phyloP scores from a whole-genome alignment of 108 stramenopile genomes.

The Mayamaea pseudoterrestris region DNA sequence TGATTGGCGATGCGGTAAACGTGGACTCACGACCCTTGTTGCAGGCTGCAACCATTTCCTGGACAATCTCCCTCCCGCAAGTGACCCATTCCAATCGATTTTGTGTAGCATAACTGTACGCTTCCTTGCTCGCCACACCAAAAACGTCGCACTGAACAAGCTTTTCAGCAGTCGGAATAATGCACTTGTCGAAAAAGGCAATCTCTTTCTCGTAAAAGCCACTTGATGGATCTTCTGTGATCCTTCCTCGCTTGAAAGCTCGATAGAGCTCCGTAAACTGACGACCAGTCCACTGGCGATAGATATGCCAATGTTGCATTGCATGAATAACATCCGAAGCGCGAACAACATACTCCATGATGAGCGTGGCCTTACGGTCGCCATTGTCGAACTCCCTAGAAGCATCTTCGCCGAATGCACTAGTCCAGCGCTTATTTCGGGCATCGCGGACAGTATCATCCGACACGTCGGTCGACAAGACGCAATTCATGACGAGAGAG shows the following conservation, averaged over 20 bases:
- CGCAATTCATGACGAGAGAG: constrained; percentile 23
- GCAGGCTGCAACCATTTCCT: too few relatives aligned
- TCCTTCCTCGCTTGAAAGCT: constrained; percentile 17
- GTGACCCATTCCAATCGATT: constrained; percentile 15
- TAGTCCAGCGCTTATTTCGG: constrained; percentile 10
- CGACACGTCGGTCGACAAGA: constrained; percentile 36
- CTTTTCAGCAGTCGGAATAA: constrained; percentile 33
- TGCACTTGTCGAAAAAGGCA: constrained; percentile 24
- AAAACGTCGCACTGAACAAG: constrained; percentile 32
- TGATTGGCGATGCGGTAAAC: too few relatives aligned
- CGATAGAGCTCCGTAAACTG: constrained; percentile 18
- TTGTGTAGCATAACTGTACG: constrained; percentile 18
- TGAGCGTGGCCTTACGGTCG: constrained; percentile 1
- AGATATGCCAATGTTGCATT: constrained; percentile 10
- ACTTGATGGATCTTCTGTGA: constrained; percentile 3
- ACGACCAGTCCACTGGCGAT: constrained; percentile 22
- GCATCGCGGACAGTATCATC: constrained; percentile 13
- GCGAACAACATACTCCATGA: background rate
- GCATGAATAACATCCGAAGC: constrained; percentile 1
- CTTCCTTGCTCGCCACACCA: constrained; percentile 17
- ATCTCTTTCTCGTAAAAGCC: constrained; percentile 21
- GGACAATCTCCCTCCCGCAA: constrained; percentile 5
- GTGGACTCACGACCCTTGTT: too few relatives aligned
- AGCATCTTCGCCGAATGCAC: constrained; percentile 6
- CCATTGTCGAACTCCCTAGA: background rate